Evolutionary conservation across 1,284 basidiomycete genomes (phyloP).

Genomic region (Pseudozyma tsukubaensis): DNA sequence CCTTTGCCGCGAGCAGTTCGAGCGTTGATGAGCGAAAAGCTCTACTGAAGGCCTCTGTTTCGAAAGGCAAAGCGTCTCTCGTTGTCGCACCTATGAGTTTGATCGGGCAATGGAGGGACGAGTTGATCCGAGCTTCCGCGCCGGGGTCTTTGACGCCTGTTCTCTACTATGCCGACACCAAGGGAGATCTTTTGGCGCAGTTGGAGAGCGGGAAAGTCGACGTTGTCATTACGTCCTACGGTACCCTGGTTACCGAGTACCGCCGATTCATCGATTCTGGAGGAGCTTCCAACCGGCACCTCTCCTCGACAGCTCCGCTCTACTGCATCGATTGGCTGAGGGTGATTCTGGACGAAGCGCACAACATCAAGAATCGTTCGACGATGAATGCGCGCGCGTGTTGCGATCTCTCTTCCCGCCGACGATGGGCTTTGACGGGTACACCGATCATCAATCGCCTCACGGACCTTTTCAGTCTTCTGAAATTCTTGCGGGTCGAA

Average conservation of each 20-base stretch:
- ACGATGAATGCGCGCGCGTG: constrained; percentile 92
- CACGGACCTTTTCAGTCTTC: constrained; percentile 80
- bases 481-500: constrained; percentile 81
- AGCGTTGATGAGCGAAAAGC: constrained; percentile 24
- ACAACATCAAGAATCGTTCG: constrained; percentile 90
- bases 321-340: constrained; percentile 65
- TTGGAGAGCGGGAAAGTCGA: constrained; percentile 73
- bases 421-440: constrained; percentile 92
- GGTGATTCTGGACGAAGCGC: constrained; percentile 80
- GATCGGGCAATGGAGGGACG: constrained; percentile 88
- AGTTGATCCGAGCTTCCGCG: constrained; percentile 76
- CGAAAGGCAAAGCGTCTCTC: constrained; percentile 74
- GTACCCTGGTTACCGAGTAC: constrained; percentile 69
- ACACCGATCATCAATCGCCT: constrained; percentile 94
- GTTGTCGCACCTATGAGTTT: constrained; percentile 94
- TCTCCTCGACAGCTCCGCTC: constrained; percentile 42
- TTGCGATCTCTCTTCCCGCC: constrained; percentile 81
- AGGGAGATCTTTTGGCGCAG: constrained; percentile 78
- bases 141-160: constrained; percentile 75
- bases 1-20: constrained; percentile 48
- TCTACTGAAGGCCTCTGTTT: constrained; percentile 39
- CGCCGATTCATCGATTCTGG: constrained; percentile 50
- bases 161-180: constrained; percentile 80
- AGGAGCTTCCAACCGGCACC: constrained; percentile 34
- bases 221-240: constrained; percentile 90